Evolutionary conservation across 352 stramenopile species (phyloP), one percentile per base, ranked within the genome.

Genomic region (Pythium biforme): DNA sequence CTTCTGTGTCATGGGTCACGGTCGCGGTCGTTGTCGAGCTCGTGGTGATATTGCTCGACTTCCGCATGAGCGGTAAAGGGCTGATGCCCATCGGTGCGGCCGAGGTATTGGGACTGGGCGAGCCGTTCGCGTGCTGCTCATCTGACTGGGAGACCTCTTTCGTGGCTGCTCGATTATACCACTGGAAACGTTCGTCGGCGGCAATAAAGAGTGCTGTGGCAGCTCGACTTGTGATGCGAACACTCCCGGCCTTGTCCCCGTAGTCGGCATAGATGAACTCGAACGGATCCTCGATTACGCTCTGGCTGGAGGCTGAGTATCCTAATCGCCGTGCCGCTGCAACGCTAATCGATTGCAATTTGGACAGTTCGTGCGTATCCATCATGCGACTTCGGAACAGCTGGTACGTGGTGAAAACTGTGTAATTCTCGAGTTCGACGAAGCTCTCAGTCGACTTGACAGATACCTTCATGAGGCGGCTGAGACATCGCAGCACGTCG

Each of bases 161-260:
- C 0, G 67, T 37, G 2, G 54, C 50, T 15, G 62, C 48, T 33
- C 74, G 78, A 52, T 86, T 71, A 31, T 89, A 83, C 81, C 79
- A 88, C 31, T 88, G 79, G 50, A 86, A 88, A 0, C 76, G 69
- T 27, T 91, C 81, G 31, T 89, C 79, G 0, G 76, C 77, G 9
- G 69, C 48, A 15, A 74, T 57, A 53, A 88, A 86, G 1, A 91
- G 56, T 0, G 75, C 65, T 11, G 64, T 51, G 4, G 81, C 67
- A 7, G 59, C 49, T 40, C 51, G 60, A 40, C 54, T 50, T 23
- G 63, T 70, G 8, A 88, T 64, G 29, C 64, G 56, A 4, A 73
- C 69, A 46, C 76, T 76, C 2, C 79, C 79, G 19, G 76, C 66
- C 0, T 66, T 75, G 14, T 87, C 77, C 23, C 68, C 71, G 22